A percentile compares a stretch with the other conserved stretches of the same genome.
Conservation (phyloP, 352 stramenopile genomes). For the Phytophthora ohioensis region DNA sequence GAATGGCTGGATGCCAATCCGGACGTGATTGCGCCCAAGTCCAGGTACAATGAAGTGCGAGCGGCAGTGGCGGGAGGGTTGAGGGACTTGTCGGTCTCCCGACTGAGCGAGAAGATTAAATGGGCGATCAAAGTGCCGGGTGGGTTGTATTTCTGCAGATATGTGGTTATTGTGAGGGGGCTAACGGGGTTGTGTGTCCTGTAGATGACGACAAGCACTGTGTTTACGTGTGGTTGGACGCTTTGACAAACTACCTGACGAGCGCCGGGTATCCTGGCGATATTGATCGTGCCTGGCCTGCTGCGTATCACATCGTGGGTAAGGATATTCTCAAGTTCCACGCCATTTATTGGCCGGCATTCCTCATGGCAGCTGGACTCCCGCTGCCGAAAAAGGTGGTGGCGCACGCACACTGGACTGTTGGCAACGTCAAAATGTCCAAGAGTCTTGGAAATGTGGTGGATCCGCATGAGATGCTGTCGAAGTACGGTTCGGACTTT, state of each 20-base stretch:
- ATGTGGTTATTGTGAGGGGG: background rate
- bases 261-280: slow-evolving; percentile 92
- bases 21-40: slow-evolving; percentile 93
- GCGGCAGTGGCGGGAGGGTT: slow-evolving; percentile 92
- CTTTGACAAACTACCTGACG: slow-evolving; percentile 98
- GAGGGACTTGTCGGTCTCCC: slow-evolving; percentile 97
- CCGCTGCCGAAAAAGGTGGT: slow-evolving; percentile 95
- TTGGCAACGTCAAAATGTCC: slow-evolving; percentile 98
- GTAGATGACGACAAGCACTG: slow-evolving; percentile 90
- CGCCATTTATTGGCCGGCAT: slow-evolving; percentile 98
- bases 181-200: slow-evolving; percentile 16
- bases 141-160: slow-evolving; percentile 5
- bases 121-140: slow-evolving; percentile 97
- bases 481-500: slow-evolving; percentile 93
- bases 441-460: slow-evolving; percentile 99
- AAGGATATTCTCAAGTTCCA: slow-evolving; percentile 99
- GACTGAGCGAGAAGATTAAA: slow-evolving; percentile 94
- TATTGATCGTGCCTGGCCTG: slow-evolving; percentile 60
- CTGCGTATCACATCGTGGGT: slow-evolving; percentile 94
- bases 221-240: slow-evolving; percentile 99
- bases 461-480: slow-evolving; percentile 93
- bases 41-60: slow-evolving; percentile 92
- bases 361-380: slow-evolving; percentile 94
- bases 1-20: slow-evolving; percentile 87
- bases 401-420: slow-evolving; percentile 99